These are phyloP conservation scores for Tolypocladium pustulatum DNA, from an alignment of 2,329 filamentous ascomycete species.

Conservation along the genomic window DNA sequence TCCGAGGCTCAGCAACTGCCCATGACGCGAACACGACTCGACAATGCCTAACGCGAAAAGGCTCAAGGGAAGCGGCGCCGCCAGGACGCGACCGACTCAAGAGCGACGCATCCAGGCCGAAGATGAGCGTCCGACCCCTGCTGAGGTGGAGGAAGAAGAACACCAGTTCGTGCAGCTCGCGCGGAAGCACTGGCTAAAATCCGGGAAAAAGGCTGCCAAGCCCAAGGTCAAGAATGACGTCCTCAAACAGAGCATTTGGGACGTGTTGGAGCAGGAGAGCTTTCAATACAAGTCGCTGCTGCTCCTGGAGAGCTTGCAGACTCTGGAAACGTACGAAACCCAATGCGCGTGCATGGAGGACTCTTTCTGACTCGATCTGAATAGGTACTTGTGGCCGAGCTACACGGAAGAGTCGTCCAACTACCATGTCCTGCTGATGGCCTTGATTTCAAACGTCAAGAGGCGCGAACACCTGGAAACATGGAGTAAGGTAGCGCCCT, in stretches of 20 bases:
- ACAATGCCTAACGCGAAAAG: slow-evolving; percentile 50
- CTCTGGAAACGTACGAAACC: slow-evolving; percentile 60
- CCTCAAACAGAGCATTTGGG: slow-evolving; percentile 82
- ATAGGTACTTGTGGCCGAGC: slow-evolving; percentile 85
- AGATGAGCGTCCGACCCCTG: slow-evolving; percentile 41
- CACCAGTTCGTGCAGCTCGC: slow-evolving; percentile 67
- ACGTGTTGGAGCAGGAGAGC: slow-evolving; percentile 68
- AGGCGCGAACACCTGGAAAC: slow-evolving; percentile 75
- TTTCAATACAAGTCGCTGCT: slow-evolving; percentile 72
- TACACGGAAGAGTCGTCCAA: slow-evolving; percentile 85
- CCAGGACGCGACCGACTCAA: slow-evolving; percentile 21
- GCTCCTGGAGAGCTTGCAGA: slow-evolving; percentile 80
- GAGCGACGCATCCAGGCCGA: slow-evolving; percentile 27
- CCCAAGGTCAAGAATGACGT: slow-evolving; percentile 73
- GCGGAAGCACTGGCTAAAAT: slow-evolving; percentile 72
- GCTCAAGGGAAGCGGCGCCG: slow-evolving; percentile 41
- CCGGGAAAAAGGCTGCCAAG: slow-evolving; percentile 48
- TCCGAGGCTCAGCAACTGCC: neutral
- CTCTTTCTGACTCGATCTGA: neutral
- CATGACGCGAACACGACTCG: slow-evolving; percentile 5
- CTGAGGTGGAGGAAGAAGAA: slow-evolving; percentile 61
- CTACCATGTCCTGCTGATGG: slow-evolving; percentile 80
- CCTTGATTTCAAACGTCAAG: slow-evolving; percentile 79
- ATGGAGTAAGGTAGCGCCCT: slow-evolving; percentile 53
- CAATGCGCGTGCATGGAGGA: neutral